phyloP scores from a whole-genome alignment of 2,329 filamentous ascomycete genomes.

The Ascosphaera apis region DNA sequence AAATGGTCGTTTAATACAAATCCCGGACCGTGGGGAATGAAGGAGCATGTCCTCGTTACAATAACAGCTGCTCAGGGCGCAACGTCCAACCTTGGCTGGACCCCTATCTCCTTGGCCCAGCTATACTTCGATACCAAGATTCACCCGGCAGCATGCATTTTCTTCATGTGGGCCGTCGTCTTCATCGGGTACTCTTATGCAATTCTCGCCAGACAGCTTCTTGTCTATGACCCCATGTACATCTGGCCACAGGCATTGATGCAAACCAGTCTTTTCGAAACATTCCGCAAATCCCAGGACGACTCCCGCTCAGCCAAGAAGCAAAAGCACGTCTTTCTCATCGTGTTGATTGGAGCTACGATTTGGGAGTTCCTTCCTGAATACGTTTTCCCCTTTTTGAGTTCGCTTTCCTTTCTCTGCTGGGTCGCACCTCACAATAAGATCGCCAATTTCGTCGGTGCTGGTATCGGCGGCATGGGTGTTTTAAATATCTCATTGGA shows the following conservation, averaged over 20 bases:
- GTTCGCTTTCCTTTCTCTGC: conserved; percentile 37
- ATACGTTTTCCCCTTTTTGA: conserved; percentile 35
- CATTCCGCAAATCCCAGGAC: conserved; percentile 23
- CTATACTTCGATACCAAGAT: conserved; percentile 32
- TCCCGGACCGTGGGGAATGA: conserved; percentile 32
- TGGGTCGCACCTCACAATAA: conserved; percentile 37
- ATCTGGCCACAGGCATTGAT: conserved; percentile 30
- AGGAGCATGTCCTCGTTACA: conserved; percentile 35
- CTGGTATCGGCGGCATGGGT: conserved; percentile 38
- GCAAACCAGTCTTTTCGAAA: conserved; percentile 37
- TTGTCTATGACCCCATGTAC: conserved; percentile 35
- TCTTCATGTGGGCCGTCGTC: conserved; percentile 37
- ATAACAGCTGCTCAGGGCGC: conserved; percentile 31
- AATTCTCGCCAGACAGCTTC: conserved; percentile 31
- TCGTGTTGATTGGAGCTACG: conserved; percentile 27
- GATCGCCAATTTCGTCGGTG: conserved; percentile 36
- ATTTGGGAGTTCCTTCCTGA: conserved; percentile 41
- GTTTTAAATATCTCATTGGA: conserved; percentile 36
- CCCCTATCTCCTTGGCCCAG: conserved; percentile 31
- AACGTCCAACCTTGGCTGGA: conserved; percentile 28
- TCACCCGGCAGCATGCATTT: conserved; percentile 30
- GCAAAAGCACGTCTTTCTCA: conserved; percentile 35
- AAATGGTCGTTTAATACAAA: conserved; percentile 29
- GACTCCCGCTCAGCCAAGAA: conserved; percentile 27
- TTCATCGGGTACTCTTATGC: conserved; percentile 37